phyloP scores from a whole-genome alignment of 192 early-diverging fungal genomes.

The Linnemannia exigua region DNA sequence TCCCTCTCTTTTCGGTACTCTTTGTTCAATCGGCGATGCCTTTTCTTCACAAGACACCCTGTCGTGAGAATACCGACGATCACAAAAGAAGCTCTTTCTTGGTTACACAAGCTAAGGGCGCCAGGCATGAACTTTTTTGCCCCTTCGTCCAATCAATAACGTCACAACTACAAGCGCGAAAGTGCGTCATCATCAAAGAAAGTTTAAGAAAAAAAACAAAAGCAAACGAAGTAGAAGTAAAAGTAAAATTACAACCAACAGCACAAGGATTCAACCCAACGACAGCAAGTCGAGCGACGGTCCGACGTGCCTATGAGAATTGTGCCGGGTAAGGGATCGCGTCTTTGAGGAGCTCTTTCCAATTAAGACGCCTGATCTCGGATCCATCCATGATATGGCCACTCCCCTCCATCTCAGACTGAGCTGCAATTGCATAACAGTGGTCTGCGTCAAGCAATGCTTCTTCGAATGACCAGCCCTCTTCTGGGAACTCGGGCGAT shows the following conservation, averaged over 20 bases:
- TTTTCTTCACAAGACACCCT: background rate
- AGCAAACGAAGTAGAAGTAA: too few relatives aligned
- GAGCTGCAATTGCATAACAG: conserved; percentile 49
- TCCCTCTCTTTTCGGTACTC: background rate
- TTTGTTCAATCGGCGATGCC: background rate
- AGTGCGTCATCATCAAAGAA: background rate
- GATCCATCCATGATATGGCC: conserved; percentile 35
- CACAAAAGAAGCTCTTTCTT: background rate
- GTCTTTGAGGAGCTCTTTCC: conserved; percentile 42
- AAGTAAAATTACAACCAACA: background rate
- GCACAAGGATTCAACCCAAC: background rate
- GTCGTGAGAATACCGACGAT: background rate
- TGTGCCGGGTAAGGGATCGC: conserved; percentile 36
- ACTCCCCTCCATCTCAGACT: conserved; percentile 24
- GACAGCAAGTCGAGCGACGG: background rate
- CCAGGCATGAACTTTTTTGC: too few relatives aligned
- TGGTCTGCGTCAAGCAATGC: conserved; percentile 36
- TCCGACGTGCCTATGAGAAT: conserved; percentile 1
- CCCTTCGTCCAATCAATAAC: too few relatives aligned
- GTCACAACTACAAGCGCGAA: background rate
- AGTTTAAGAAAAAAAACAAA: too few relatives aligned
- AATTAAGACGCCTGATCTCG: conserved; percentile 22
- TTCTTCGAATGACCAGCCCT: conserved; percentile 50
- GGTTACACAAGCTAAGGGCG: background rate
- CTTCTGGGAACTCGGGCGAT: conserved; percentile 24